Evolutionary conservation across 371 early-diverging fungal genomes (phyloP).

Genomic region (Globomyces sp.): DNA sequence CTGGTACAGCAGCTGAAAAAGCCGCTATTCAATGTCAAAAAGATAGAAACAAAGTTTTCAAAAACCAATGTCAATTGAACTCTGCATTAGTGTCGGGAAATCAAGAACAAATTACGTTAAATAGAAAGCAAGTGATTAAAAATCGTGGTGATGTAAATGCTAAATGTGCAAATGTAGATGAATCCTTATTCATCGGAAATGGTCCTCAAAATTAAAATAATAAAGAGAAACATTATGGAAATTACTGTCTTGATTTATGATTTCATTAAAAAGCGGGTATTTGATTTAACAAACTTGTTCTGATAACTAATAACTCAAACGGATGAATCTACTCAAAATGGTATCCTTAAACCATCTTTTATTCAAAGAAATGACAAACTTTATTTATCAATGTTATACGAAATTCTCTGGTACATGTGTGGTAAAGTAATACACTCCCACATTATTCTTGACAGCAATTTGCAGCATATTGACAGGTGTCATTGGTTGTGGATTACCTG

Average conservation of each 20-base stretch:
- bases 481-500: constrained; percentile 46
- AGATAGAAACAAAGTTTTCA: constrained; percentile 25
- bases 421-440: constrained; percentile 62
- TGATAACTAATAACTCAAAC: too few relatives aligned
- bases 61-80: constrained; percentile 24
- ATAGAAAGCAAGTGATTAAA: constrained; percentile 25
- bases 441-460: constrained; percentile 63
- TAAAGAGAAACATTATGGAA: too few relatives aligned
- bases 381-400: background rate
- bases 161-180: constrained; percentile 19
- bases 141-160: constrained; percentile 20
- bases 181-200: constrained; percentile 12
- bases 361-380: too few relatives aligned
- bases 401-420: background rate
- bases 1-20: constrained; percentile 11
- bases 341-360: too few relatives aligned
- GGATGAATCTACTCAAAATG: too few relatives aligned
- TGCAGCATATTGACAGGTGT: constrained; percentile 61
- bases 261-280: too few relatives aligned
- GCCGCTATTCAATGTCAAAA: constrained; percentile 30
- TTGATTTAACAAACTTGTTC: too few relatives aligned
- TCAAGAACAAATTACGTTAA: constrained; percentile 18
- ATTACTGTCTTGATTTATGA: too few relatives aligned
- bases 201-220: too few relatives aligned
- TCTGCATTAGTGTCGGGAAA: constrained; percentile 18